Evolutionary conservation across 805 yeast species (phyloP), one percentile per base, ranked within the genome.

Genomic region (Candida namnaoensis): DNA sequence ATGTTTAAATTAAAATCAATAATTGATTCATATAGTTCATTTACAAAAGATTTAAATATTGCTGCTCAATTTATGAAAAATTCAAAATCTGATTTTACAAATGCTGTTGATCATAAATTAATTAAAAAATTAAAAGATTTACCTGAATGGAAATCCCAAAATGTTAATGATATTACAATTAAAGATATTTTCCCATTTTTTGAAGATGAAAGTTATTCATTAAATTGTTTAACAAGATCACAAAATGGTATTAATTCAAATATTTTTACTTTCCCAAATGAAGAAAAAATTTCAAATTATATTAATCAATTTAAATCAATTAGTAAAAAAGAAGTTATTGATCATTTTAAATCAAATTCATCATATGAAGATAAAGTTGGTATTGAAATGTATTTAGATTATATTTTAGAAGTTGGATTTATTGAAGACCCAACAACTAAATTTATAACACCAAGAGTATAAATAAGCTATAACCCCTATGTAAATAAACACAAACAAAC

Each of bases 11-110:
- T 72, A 45, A 85, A 88, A 40, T 57, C 72, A 23, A 55, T 65
- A 32, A 69, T 78, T 44, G 71, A 81, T 45, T 76, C 88, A 51
- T 71, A 72, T 41, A 66, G 76, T 38, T 83, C 91, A 32, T 65
- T 93, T 44, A 76, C 75, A 49, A 74, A 76, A 51, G 98, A 93
- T 61, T 69, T 85, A 58, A 68, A 70, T 43, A 64, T 88, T 23
- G 96, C 96, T 28, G 74, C 85, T 43, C 80, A 86, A 61, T 75
- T 88, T 73, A 74, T 80, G 74, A 57, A 63, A 23, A 67, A 71
- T 42, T 5, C 7, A 11, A 11, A 9, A 11, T 71, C 78, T 24
- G 88, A 83, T 56, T 82, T 87, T 53, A 74, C 80, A 35, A 77
- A 75, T 47, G 84, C 83, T 41, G 82, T 88, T 15, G 72, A 78